Conservation (phyloP, 768 basidiomycete species). For the Cyclocybe cylindracea region DNA sequence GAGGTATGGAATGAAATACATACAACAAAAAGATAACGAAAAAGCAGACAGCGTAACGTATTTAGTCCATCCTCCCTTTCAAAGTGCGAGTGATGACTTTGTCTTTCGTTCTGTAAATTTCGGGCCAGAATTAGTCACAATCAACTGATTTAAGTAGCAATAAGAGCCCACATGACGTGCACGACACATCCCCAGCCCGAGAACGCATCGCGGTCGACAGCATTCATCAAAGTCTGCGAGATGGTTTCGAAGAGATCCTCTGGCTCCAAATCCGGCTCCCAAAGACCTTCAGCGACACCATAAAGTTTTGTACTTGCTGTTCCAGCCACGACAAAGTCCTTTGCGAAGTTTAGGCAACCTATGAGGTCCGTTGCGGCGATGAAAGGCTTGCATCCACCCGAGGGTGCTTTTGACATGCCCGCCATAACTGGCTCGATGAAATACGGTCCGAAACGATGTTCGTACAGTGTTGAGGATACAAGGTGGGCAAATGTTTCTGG, state of each 20-base stretch:
- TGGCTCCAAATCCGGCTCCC: constrained; percentile 96
- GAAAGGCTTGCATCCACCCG: constrained; percentile 82
- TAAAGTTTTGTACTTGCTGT: constrained; percentile 91
- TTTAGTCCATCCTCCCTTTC: constrained; percentile 90
- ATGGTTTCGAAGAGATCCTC: constrained; percentile 99
- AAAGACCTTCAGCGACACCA: constrained; percentile 96
- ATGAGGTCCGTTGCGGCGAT: constrained; percentile 95
- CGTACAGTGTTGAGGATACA: constrained; percentile 93
- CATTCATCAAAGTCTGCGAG: constrained; percentile 92
- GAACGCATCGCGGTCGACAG: constrained; percentile 93
- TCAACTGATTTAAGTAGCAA: not conserved
- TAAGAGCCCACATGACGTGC: constrained; percentile 81
- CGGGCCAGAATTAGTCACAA: constrained; percentile 7
- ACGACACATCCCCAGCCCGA: constrained; percentile 98
- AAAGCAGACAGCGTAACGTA: constrained; percentile 11
- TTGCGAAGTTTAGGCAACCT: constrained; percentile 90
- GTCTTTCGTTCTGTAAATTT: constrained; percentile 61
- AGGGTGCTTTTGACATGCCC: constrained; percentile 74
- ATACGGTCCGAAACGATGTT: constrained; percentile 94
- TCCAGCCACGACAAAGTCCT: constrained; percentile 96
- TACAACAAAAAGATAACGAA: constrained; percentile 11
- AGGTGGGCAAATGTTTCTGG: constrained; percentile 96
- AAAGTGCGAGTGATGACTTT: constrained; percentile 80
- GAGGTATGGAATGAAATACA: constrained; percentile 8
- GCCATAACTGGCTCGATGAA: constrained; percentile 97